These are phyloP conservation scores for Mycosphaerella arachidis DNA, from an alignment of 2,329 filamentous ascomycete species.

Conservation along the genomic window DNA sequence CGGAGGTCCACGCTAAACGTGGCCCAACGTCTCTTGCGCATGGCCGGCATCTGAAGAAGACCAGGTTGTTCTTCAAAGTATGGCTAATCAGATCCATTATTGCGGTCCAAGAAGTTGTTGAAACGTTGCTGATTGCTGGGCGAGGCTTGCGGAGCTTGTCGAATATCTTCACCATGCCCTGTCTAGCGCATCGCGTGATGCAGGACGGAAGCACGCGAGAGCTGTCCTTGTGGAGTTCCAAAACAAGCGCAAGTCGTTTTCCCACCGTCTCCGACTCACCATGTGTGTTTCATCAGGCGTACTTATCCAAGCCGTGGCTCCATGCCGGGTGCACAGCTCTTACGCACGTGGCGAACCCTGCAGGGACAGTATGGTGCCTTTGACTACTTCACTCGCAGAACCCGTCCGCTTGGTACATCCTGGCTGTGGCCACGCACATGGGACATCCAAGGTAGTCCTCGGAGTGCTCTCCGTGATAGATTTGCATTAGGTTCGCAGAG, in stretches of 20 bases:
- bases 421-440: no score
- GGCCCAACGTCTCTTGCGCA: neutral
- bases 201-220: slow-evolving; percentile 14
- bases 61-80: neutral
- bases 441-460: no score
- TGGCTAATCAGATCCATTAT: neutral
- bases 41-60: neutral
- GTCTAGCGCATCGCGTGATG: slow-evolving; percentile 15
- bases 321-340: neutral
- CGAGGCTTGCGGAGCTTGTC: slow-evolving; percentile 9
- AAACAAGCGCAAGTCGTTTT: neutral
- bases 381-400: no score
- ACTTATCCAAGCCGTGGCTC: neutral
- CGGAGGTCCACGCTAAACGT: neutral
- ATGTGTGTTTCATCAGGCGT: neutral
- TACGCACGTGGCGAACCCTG: neutral
- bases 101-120: slow-evolving; percentile 1
- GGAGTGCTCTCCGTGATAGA: no score
- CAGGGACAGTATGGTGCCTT: no score
- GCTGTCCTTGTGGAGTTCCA: neutral
- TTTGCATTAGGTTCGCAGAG: neutral
- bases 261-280: neutral
- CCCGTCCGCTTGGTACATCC: no score
- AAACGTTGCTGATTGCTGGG: slow-evolving; percentile 3
- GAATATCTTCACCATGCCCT: slow-evolving; percentile 1